These are phyloP conservation scores for Colletotrichum salicis DNA, from an alignment of 2,329 filamentous ascomycete genomes.

Conservation along the genomic window DNA sequence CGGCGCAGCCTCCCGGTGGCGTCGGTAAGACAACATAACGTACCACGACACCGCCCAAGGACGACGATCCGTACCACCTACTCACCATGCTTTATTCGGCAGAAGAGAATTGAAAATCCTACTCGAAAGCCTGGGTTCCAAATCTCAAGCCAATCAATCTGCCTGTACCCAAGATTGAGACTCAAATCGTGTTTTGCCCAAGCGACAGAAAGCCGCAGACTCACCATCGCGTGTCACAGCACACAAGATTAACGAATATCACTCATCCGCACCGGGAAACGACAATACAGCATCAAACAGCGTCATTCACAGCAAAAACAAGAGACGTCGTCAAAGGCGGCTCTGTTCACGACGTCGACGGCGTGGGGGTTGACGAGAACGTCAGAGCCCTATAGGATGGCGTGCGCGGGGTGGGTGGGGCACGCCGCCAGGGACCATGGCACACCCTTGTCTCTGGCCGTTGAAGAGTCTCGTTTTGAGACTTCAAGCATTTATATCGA, in stretches of 20 bases:
- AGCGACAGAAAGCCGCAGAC: neutral
- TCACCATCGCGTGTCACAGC: neutral
- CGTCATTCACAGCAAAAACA: neutral
- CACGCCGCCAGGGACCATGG: conserved; percentile 26
- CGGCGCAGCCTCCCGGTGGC: neutral
- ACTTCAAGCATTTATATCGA: conserved; percentile 18
- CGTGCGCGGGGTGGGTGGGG: conserved; percentile 34
- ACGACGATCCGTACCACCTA: neutral
- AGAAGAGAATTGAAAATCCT: neutral
- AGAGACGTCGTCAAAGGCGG: conserved; percentile 32
- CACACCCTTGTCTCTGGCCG: conserved; percentile 31
- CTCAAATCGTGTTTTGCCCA: neutral
- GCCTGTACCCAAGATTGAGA: neutral
- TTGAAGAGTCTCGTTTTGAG: conserved; percentile 9
- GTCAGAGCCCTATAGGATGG: conserved; percentile 35
- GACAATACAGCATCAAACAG: neutral
- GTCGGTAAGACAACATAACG: neutral
- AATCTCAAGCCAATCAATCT: neutral
- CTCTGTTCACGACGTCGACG: conserved; percentile 12
- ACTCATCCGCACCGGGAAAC: no score
- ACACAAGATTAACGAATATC: no score
- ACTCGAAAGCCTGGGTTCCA: neutral
- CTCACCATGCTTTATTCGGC: neutral
- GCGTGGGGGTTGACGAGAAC: conserved; percentile 34
- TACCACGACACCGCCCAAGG: neutral